Base-by-base conservation (phyloP, 129 eudicot species). In the Centella asiatica region DNA sequence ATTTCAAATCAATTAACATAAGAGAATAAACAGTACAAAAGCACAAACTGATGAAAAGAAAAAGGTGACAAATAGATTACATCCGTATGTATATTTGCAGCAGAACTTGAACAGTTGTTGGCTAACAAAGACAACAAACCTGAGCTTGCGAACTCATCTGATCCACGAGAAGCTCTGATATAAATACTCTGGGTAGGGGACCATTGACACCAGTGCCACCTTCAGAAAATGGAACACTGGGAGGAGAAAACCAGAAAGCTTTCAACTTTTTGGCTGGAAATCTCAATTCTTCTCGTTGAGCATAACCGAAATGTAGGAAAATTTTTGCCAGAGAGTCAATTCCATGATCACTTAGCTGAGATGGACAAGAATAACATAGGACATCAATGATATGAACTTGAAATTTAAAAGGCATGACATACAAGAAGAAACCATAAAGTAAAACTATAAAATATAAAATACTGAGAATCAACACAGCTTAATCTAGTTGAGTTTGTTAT, bases 231-330 rank as follows among this genome's bases (percentile, higher is more conserved):
- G 71, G 66, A 64, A 29, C 33, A 49, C 29, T 42, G 3, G 98
- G 98, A 14, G 99, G 99, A 37, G 99, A 80, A 76, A 82, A 92
- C 99, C 99, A 92, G 59, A 75, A 68, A 1, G 99, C 99, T 70
- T 80, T 92, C 62, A 92, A 32, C 77, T 92, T 92, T 71, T 92
- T 92, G 27, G 90, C 87, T 0, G 96, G 99, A 58, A 92, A 92
- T 34, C 81, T 74, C 73, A 92, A 73, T 71, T 92, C 99, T 32
- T 84, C 96, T 39, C 74, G 70, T 74, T 76, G 74, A 31, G 77
- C 80, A 59, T 92, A 87, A 68, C 99, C 99, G 49, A 82, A 81
- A 63, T 87, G 95, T 19, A 78, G 67, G 61, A 92, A 87, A 54
- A 92, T 36, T 40, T 69, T 71, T 13, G 99, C 84, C 70, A 87